Evolutionary conservation across 495 filamentous ascomycete genomes (phyloP).

Genomic region (Talaromyces trachyspermus): DNA sequence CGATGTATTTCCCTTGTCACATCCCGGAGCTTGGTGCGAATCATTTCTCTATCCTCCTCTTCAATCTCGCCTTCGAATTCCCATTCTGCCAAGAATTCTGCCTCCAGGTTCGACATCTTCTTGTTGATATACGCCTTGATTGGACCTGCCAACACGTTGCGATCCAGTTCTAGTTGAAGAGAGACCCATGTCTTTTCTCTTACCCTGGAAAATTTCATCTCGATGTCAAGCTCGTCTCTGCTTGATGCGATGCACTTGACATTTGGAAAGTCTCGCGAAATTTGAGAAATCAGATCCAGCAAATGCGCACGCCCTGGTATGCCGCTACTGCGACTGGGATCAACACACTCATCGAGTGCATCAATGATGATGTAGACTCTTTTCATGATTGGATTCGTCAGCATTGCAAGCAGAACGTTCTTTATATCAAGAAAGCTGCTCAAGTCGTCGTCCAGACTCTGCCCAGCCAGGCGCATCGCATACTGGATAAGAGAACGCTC

Average conservation of each 20-base stretch:
- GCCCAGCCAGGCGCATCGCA: conserved; percentile 19
- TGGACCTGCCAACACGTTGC: conserved; percentile 13
- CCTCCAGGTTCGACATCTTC: conserved; percentile 19
- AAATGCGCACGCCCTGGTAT: conserved; percentile 19
- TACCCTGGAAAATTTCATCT: not conserved
- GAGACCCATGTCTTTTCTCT: conserved; percentile 11
- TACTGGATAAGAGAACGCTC: conserved; percentile 25
- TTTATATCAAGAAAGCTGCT: conserved; percentile 26
- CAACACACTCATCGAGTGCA: conserved; percentile 42
- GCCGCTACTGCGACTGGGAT: too few species aligned
- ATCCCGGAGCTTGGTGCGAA: conserved; percentile 14
- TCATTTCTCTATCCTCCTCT: conserved; percentile 6
- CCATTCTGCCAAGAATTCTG: too few species aligned
- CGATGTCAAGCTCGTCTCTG: conserved; percentile 18
- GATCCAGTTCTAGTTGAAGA: conserved; percentile 20
- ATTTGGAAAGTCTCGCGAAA: not conserved
- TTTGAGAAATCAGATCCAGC: conserved; percentile 24
- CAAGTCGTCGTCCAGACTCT: conserved; percentile 23
- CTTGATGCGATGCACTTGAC: conserved; percentile 29
- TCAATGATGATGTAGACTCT: conserved; percentile 35
- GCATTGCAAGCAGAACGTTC: conserved; percentile 25
- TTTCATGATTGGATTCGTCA: conserved; percentile 21
- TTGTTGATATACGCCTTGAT: conserved; percentile 25
- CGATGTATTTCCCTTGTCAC: too few species aligned
- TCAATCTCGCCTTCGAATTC: too few species aligned